Evolutionary conservation across 2,329 filamentous ascomycete genomes (phyloP), one percentile per base, ranked within the genome.

Genomic region (Trichoderma koningiopsis): DNA sequence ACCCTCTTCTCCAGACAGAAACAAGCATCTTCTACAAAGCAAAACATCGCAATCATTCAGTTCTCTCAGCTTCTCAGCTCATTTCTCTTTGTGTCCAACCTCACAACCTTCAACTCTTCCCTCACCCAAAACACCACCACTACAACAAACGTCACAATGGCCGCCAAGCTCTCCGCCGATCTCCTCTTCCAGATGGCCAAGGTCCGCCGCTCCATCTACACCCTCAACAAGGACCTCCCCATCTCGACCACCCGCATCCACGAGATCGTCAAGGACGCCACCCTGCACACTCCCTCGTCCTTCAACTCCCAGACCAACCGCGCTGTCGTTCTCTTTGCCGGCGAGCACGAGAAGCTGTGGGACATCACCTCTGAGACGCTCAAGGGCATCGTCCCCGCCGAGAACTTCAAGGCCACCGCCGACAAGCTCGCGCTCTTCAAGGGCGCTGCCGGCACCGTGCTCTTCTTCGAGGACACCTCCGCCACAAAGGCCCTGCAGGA

Each of bases 251-350:
- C 82, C 68, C 84, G 86, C 76, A 83, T 94, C 80, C 82, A 87
- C 76, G 87, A 91, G 75, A 87, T 94, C 77, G 86, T 89, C 78
- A 82, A 85, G 79, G 79, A 88, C 73, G 84, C 88, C 67, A 83
- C 96, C 73, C 83, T 88, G 70, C 85, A 93, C 79, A 85, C 91
- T 1, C 94, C 94, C 53, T 91, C 88, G 64, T 89, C 90, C 72
- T 97, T 97, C 90, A 97, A 97, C 88, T 92, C 89, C 53, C 94
- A 97, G 84, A 89, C 89, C 74, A 91, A 92, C 73, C 90, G 94
- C 70, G 82, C 91, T 70, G 87, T 97, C 59, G 87, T 97, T 63
- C 88, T 97, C 67, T 86, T 96, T 76, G 90, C 91, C 76, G 87
- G 87, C 71, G 92, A 97, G 80, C 94, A 97, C 84, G 89, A 94